A percentile compares a stretch with the other conserved stretches of the same genome.
Evolutionary conservation across 2,329 filamentous ascomycete species (phyloP).

Genomic region (Elsinoe perseae): DNA sequence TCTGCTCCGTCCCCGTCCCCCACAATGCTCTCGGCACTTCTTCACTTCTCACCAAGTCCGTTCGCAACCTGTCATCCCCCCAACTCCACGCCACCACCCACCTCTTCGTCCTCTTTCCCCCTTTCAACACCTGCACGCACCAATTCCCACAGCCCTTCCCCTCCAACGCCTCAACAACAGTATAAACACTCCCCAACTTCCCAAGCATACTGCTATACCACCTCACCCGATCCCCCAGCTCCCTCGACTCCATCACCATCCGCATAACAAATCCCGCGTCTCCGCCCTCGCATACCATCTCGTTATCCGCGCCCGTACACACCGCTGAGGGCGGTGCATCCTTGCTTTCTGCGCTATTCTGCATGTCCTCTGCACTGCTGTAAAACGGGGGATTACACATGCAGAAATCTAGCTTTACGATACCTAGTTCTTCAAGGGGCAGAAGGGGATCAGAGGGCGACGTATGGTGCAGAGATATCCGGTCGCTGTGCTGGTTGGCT

Average conservation of each 20-base stretch:
- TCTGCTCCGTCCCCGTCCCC: slow-evolving; percentile 42
- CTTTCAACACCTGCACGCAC: slow-evolving; percentile 71
- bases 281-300: slow-evolving; percentile 73
- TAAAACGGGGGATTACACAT: slow-evolving; percentile 98
- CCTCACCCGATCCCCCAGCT: slow-evolving; percentile 52
- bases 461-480: slow-evolving; percentile 58
- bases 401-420: slow-evolving; percentile 63
- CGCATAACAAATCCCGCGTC: slow-evolving; percentile 66
- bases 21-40: slow-evolving; percentile 5
- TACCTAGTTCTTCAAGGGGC: slow-evolving; percentile 49
- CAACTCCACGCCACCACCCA: slow-evolving; percentile 93
- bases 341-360: slow-evolving; percentile 58
- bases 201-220: slow-evolving; percentile 95
- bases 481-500: slow-evolving; percentile 54
- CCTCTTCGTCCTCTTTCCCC: slow-evolving; percentile 68
- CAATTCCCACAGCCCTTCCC: slow-evolving; percentile 61
- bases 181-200: slow-evolving; percentile 59
- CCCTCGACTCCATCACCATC: slow-evolving; percentile 62
- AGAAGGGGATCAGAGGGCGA: slow-evolving; percentile 50
- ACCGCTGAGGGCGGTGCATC: slow-evolving; percentile 60
- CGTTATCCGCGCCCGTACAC: slow-evolving; percentile 66
- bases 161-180: slow-evolving; percentile 54
- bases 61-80: slow-evolving; percentile 54
- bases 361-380: slow-evolving; percentile 61
- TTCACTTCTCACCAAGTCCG: slow-evolving; percentile 7